Evolutionary conservation across 306 rosid species (phyloP), one percentile per base, ranked within the genome.

Genomic region (Rubus parviflorus): DNA sequence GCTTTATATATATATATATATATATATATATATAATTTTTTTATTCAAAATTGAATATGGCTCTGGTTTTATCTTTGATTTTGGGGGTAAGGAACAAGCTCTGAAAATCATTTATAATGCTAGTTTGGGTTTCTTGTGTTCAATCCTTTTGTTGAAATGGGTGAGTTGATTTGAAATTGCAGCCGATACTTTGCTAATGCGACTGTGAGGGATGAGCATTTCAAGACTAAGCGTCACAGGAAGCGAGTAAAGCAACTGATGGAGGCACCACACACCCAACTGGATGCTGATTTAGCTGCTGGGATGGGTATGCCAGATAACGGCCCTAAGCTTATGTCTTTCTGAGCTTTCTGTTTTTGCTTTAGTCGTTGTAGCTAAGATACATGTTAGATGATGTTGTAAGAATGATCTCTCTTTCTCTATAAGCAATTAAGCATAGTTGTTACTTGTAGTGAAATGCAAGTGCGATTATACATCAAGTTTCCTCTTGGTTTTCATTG

Each of bases 251-350:
- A 95, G 83, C 84, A 38, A 61, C 85, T 95, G 98, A 79, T 75
- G 87, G 98, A 89, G 35, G 97, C 97, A 56, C 98, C 98, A 8
- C 98, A 95, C 70, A 89, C 92, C 11, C 98, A 95, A 78, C 89
- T 95, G 35, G 98, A 92, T 57, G 98, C 98, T 0, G 98, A 95
- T 1, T 69, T 95, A 83, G 98, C 98, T 48, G 87, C 85, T 22
- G 98, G 98, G 61, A 92, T 95, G 98, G 98, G 98, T 66, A 89
- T 85, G 95, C 98, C 97, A 1, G 98, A 95, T 79, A 92, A 95
- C 60, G 98, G 97, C 54, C 97, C 93, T 38, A 95, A 90, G 89
- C 89, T 95, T 46, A 90, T 92, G 97, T 86, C 92, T 35, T 7
- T 73, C 14, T 49, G 56, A 71, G 73, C n/a, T 35, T 73, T 25